Evolutionary conservation across 2,329 filamentous ascomycete genomes (phyloP).

Genomic region (Diaporthe sp.): DNA sequence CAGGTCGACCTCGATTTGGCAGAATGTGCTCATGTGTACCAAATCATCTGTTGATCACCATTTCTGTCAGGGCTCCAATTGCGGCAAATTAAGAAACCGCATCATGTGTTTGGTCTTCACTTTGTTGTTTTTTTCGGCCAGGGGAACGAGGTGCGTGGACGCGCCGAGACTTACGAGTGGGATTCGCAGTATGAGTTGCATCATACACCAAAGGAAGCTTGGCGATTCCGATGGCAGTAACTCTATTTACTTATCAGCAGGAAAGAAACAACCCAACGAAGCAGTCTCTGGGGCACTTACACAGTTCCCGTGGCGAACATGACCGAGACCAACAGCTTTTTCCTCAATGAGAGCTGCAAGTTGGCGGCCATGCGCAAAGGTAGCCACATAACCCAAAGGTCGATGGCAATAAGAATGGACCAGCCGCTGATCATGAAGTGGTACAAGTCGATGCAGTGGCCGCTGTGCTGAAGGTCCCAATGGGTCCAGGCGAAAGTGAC

Average conservation of each 20-base stretch:
- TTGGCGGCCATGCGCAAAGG: neutral
- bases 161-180: slow-evolving; percentile 15
- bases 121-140: no score
- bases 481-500: slow-evolving; percentile 61
- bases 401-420: neutral
- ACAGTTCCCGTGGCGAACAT: slow-evolving; percentile 10
- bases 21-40: slow-evolving; percentile 5
- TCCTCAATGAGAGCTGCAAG: slow-evolving; percentile 2
- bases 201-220: neutral
- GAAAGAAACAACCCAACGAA: no score
- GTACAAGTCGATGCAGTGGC: neutral
- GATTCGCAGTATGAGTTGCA: neutral
- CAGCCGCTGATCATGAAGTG: slow-evolving; percentile 9
- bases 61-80: no score
- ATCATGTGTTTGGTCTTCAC: no score
- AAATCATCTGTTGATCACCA: no score
- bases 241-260: no score
- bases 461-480: slow-evolving; percentile 58
- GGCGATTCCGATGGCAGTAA: neutral
- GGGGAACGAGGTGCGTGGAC: no score
- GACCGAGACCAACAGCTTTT: slow-evolving; percentile 9
- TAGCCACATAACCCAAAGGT: slow-evolving; percentile 8
- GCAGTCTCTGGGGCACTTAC: neutral
- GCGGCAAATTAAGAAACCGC: no score
- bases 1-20: slow-evolving; percentile 14